phyloP scores from a whole-genome alignment of 331 rosid species.

The Malus hybrid region DNA sequence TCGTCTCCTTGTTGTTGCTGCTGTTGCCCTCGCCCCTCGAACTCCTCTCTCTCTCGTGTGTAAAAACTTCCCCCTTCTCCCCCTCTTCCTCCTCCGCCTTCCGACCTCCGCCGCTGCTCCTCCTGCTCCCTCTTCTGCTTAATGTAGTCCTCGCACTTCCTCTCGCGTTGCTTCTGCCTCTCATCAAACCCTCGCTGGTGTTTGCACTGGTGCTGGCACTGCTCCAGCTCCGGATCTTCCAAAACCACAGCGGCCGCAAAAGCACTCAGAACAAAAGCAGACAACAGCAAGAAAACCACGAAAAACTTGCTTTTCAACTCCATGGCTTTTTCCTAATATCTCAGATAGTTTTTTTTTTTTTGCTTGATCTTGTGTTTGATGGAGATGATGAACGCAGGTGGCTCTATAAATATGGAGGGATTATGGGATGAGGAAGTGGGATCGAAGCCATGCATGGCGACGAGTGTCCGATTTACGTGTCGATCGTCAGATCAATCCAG shows the following conservation, averaged over 20 bases:
- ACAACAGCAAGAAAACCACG: conserved; percentile 8
- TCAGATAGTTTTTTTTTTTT: not conserved
- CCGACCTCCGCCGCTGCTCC: conserved; percentile 2
- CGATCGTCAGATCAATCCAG: not conserved
- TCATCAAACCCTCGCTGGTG: conserved; percentile 22
- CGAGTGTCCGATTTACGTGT: conserved; percentile 51
- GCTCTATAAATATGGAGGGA: not conserved
- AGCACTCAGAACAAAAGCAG: not conserved
- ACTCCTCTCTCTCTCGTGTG: not conserved
- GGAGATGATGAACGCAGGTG: not conserved
- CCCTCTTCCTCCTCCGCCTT: not conserved
- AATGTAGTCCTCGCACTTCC: conserved; percentile 29
- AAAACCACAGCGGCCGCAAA: not conserved
- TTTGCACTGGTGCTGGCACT: conserved; percentile 51
- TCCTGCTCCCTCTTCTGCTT: conserved; percentile 18
- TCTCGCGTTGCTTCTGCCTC: conserved; percentile 13
- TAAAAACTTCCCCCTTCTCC: not conserved
- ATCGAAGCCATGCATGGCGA: conserved; percentile 41
- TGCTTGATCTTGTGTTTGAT: not conserved
- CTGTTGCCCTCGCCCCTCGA: not conserved
- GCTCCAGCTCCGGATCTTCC: conserved; percentile 32
- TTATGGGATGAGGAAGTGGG: not conserved
- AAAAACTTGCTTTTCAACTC: conserved; percentile 15
- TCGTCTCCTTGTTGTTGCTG: not conserved
- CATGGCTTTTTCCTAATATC: conserved; percentile 4